phyloP scores from a whole-genome alignment of 2,329 filamentous ascomycete species.

The Pseudogymnoascus sp. region DNA sequence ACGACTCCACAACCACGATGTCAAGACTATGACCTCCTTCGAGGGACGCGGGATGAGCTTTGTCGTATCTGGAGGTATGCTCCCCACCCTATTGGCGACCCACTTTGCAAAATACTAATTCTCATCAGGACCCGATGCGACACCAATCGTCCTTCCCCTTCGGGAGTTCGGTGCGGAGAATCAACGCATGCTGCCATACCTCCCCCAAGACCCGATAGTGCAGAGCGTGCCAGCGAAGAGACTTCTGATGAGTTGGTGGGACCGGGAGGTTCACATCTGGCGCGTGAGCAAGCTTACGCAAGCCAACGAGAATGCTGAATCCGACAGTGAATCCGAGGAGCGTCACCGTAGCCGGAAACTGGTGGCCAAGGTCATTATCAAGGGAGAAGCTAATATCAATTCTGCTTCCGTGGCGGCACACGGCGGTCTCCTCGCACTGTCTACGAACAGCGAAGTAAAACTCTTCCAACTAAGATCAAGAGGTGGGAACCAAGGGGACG shows the following conservation, averaged over 20 bases:
- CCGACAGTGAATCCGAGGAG: constrained; percentile 30
- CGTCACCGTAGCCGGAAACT: constrained; percentile 49
- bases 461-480: constrained; percentile 59
- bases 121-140: constrained; percentile 67
- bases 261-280: constrained; percentile 80
- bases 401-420: constrained; percentile 63
- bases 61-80: constrained; percentile 78
- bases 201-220: constrained; percentile 71
- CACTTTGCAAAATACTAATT: constrained; percentile 26
- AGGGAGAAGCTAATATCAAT: constrained; percentile 75
- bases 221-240: constrained; percentile 64
- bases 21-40: constrained; percentile 87
- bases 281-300: constrained; percentile 34
- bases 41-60: constrained; percentile 78
- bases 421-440: constrained; percentile 66
- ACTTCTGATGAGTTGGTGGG: constrained; percentile 86
- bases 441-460: constrained; percentile 67
- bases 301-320: constrained; percentile 29
- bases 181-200: constrained; percentile 70
- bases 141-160: constrained; percentile 73
- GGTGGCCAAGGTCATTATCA: constrained; percentile 58
- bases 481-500: constrained; percentile 43
- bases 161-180: constrained; percentile 69
- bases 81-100: background rate
- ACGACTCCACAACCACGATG: constrained; percentile 85